Evolutionary conservation across 345 rosid species (phyloP), one percentile per base, ranked within the genome.

Genomic region (Eucalyptus marginata): DNA sequence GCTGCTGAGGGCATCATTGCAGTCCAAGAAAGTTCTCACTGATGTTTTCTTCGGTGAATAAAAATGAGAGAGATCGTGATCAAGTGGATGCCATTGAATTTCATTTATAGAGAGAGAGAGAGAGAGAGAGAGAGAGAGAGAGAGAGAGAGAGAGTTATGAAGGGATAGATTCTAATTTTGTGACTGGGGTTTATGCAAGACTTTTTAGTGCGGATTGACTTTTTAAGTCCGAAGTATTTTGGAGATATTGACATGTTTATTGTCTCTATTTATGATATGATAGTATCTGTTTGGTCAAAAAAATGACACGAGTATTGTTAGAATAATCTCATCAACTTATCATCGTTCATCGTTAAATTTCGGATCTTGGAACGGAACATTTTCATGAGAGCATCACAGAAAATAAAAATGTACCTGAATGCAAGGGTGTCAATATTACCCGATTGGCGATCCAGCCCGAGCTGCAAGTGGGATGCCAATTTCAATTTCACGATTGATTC

Each of bases 1-100:
- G 54, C 31, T 92, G 33, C 11, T 88, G 87, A 92, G 86, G 91
- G 89, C 92, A 47, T 90, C 92, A 9, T 33, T 90, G 22, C 86
- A 89, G 46, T 86, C 92, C 25, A 85, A 89, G 87, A 89, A 56
- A 12, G 93, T 92, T 83, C 89, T 93, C 44, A 93, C 92, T 7
- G 89, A 87, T 68, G 88, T 90, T 25, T 90, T 89, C 68, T 22
- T 87, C 14, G 56, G 56, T 52, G 56, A 52, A 3, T 0, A 52
- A 52, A 52, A 52, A 18, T 52, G 56, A 52, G 56, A 52, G 56
- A 52, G 81, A 68, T 33, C 44, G 43, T 33, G 44, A 68, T 33
- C 44, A 17, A 33, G 29, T 31, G 10, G 79, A 66, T 66, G 79
- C 79, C 20, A 17, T 46, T 50, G 27, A 18, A 7, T 27, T 64